Evolutionary conservation across 306 rosid species (phyloP), one percentile per base, ranked within the genome.

Genomic region (Crataegus laevigata): DNA sequence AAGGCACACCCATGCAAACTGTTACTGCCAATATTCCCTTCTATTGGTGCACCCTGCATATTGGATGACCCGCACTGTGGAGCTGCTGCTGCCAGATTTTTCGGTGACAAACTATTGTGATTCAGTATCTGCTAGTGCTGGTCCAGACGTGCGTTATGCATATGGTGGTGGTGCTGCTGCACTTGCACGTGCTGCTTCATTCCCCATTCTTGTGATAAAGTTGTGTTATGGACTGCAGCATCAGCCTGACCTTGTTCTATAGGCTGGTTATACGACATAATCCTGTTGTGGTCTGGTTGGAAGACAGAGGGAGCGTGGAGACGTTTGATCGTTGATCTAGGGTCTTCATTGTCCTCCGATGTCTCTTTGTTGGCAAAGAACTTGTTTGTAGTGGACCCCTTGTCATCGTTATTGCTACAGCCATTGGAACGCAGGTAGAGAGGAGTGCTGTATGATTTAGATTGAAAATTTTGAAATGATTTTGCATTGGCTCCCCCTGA

Each of bases 401-500:
- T 77, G 79, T 84, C 85, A 62, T 82, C 80, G 74, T 83, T 86
- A 79, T 83, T 81, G 67, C 82, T 87, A 79, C 85, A 85, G 73
- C 82, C 90, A 79, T 82, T 83, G 75, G 86, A 80, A 75, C 57
- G 76, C 58, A 82, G 96, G 69, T 83, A 82, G 74, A 79, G 83
- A 79, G 79, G 75, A 61, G 86, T 82, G 72, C 75, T 66, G 57
- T 78, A 81, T 45, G 91, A 85, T 68, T 68, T 73, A 66, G 78
- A 86, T 77, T 75, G 84, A 45, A 81, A 81, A 76, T 80, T 77
- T 69, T 55, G 80, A 6, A 26, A 21, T 47, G 74, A 74, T 66
- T 78, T 88, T 34, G 78, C 78, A 55, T 78, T 85, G 2, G 74
- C 82, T 68, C 87, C 86, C 77, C 71, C 78, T 24, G 82, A 77